These are phyloP conservation scores for Fusarium acutatum DNA, from an alignment of 2,329 filamentous ascomycete species.

Conservation along the genomic window DNA sequence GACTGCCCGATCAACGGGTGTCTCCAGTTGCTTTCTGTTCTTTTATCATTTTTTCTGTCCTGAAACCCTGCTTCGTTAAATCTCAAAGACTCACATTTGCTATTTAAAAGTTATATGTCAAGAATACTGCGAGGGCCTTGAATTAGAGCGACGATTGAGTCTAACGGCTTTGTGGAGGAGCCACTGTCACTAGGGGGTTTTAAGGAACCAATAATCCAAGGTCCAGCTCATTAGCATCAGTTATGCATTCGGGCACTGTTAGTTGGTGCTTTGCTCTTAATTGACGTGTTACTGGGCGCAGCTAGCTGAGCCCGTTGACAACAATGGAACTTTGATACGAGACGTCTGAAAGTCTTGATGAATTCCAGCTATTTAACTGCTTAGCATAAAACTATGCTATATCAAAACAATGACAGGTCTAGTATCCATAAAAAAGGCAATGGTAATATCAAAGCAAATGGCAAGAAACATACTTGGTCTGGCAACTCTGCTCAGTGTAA, in stretches of 20 bases:
- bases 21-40: not conserved
- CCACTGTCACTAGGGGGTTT: not conserved
- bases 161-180: no score
- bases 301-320: not conserved
- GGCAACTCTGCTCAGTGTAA: not conserved
- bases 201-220: not conserved
- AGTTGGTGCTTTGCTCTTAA: not conserved
- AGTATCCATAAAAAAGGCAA: no score
- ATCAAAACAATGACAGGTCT: not conserved
- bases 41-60: not conserved
- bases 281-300: fast-evolving
- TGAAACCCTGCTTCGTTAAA: not conserved
- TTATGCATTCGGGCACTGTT: not conserved
- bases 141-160: not conserved
- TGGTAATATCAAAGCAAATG: not conserved
- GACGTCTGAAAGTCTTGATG: not conserved
- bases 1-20: not conserved
- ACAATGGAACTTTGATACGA: not conserved
- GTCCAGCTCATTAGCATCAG: no score
- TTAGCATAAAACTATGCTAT: not conserved
- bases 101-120: no score
- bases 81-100: not conserved
- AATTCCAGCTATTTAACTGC: not conserved
- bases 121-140: not conserved
- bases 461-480: not conserved